Conservation (phyloP, 2,329 filamentous ascomycete species). For the Fusarium pseudocircinatum region DNA sequence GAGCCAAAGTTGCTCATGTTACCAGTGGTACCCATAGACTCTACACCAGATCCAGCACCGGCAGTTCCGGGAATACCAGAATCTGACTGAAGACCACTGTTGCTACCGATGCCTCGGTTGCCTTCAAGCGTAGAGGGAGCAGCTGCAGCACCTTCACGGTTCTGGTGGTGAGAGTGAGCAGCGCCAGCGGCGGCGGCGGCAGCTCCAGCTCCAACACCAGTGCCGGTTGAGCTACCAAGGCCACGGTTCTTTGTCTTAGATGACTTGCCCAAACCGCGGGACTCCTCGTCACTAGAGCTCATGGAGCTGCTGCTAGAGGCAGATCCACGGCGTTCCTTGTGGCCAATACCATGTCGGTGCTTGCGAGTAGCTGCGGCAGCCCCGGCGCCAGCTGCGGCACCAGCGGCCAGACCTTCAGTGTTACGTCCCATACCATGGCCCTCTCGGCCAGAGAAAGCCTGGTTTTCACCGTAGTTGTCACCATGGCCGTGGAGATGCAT, state of each 20-base stretch:
- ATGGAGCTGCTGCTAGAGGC: conserved; percentile 19
- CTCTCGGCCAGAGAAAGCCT: background rate
- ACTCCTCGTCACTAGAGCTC: conserved; percentile 31
- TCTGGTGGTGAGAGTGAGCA: conserved; percentile 27
- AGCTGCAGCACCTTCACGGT: background rate
- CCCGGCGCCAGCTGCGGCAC: conserved; percentile 20
- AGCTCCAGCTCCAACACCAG: conserved; percentile 2
- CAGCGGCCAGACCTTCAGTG: conserved; percentile 18
- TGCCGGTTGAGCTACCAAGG: conserved; percentile 11
- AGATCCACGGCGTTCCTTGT: conserved; percentile 22
- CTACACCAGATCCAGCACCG: conserved; percentile 3
- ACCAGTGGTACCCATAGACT: background rate
- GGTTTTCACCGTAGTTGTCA: conserved; percentile 29
- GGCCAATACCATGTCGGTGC: conserved; percentile 10
- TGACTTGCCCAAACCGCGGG: conserved; percentile 24
- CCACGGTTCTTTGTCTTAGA: conserved; percentile 24
- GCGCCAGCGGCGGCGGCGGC: conserved; percentile 4
- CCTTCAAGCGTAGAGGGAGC: background rate
- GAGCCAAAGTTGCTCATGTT: background rate
- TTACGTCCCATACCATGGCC: conserved; percentile 6
- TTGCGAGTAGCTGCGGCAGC: conserved; percentile 18
- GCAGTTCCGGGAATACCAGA: background rate
- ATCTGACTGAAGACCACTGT: background rate
- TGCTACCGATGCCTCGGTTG: background rate
- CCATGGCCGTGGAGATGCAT: conserved; percentile 29